Evolutionary conservation across 305 asterid species (phyloP).

Genomic region (Solanum hybrid): DNA sequence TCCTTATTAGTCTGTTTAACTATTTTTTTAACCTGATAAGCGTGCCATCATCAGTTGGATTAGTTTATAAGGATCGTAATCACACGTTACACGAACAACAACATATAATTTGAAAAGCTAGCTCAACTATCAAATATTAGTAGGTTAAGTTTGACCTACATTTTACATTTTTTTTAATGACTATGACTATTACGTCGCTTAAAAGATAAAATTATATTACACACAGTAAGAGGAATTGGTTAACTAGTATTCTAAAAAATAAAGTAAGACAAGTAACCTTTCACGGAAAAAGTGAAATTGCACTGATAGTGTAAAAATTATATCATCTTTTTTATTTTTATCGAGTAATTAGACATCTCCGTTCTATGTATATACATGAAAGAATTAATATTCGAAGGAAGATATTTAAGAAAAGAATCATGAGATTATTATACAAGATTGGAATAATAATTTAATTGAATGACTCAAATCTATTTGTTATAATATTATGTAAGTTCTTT

Average conservation of each 20-base stretch:
- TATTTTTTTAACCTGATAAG: slow-evolving; percentile 10
- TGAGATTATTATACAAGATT: not conserved
- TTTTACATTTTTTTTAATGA: not conserved
- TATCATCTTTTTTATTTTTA: not conserved
- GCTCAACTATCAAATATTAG: slow-evolving; percentile 9
- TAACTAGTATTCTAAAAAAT: not conserved
- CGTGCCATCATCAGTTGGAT: slow-evolving; percentile 6
- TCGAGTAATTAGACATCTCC: not conserved
- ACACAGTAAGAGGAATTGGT: not conserved
- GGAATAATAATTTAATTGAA: not conserved
- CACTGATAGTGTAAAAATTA: too few relatives aligned
- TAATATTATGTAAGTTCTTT: not conserved
- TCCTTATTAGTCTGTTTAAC: slow-evolving; percentile 5
- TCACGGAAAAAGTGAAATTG: not conserved
- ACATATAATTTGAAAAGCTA: slow-evolving; percentile 10
- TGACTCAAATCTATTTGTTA: not conserved
- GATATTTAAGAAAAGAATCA: not conserved
- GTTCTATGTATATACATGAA: not conserved
- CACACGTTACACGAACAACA: not conserved
- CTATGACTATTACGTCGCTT: not conserved
- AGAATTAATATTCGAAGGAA: not conserved
- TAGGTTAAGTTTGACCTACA: not conserved
- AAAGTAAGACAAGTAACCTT: not conserved
- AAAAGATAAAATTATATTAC: not conserved
- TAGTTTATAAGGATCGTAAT: slow-evolving; percentile 5